These are phyloP conservation scores for Leucogyrophana mollusca DNA, from an alignment of 768 basidiomycete species.

Conservation along the genomic window DNA sequence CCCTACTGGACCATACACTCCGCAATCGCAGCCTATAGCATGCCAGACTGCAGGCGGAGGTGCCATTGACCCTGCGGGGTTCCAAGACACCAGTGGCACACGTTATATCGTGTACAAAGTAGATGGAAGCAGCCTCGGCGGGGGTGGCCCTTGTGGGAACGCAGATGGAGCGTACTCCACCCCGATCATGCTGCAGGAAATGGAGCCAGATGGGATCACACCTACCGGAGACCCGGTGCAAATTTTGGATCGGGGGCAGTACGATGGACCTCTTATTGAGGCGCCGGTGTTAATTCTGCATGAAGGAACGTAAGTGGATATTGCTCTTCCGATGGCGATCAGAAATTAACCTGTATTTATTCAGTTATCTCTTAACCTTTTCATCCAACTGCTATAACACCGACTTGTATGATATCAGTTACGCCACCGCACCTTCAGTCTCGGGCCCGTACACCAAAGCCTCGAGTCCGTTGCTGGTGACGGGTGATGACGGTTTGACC, in stretches of 20 bases:
- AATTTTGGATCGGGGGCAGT: slow-evolving; percentile 23
- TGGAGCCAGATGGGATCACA: slow-evolving; percentile 24
- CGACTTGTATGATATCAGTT: slow-evolving; percentile 25
- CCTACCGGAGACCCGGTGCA: slow-evolving; percentile 18
- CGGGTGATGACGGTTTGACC: slow-evolving; percentile 13
- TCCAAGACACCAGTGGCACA: slow-evolving; percentile 20
- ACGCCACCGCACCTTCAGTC: slow-evolving; percentile 26
- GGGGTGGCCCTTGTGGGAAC: slow-evolving; percentile 25
- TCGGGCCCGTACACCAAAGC: slow-evolving; percentile 31
- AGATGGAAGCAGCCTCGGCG: slow-evolving; percentile 31
- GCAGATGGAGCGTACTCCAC: slow-evolving; percentile 20
- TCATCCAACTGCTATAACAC: slow-evolving; percentile 27
- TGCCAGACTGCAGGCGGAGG: slow-evolving; percentile 25
- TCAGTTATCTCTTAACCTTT: slow-evolving; percentile 26
- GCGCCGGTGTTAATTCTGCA: slow-evolving; percentile 23
- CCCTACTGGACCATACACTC: slow-evolving; percentile 25
- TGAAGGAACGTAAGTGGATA: slow-evolving; percentile 9
- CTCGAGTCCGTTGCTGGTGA: slow-evolving; percentile 19
- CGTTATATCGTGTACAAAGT: slow-evolving; percentile 27
- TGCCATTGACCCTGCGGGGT: slow-evolving; percentile 26
- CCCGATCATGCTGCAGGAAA: slow-evolving; percentile 27
- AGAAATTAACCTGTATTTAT: neutral
- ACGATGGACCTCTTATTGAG: slow-evolving; percentile 29
- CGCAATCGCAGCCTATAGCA: slow-evolving; percentile 16
- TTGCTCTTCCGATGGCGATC: neutral